Evolutionary conservation across 2,329 filamentous ascomycete species (phyloP).

Genomic region (Colletotrichum tropicale): DNA sequence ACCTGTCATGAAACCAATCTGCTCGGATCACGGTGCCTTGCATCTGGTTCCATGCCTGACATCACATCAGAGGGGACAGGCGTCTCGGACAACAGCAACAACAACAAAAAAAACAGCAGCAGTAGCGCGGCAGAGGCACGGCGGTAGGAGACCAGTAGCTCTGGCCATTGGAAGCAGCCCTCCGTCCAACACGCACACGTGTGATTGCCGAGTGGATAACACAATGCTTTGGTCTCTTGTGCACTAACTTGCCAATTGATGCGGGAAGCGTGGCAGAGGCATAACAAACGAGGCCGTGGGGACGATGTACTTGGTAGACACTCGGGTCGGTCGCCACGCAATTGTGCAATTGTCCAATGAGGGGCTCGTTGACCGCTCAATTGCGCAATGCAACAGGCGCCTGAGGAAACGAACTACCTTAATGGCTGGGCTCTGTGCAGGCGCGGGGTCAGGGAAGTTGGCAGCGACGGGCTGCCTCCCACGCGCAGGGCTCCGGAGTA

Average conservation of each 20-base stretch:
- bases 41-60: not conserved
- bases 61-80: not conserved
- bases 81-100: not conserved
- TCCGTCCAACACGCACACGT: not conserved
- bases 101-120: not conserved
- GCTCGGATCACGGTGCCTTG: slow-evolving; percentile 2
- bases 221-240: not conserved
- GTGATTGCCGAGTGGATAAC: not conserved
- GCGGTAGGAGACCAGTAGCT: not conserved
- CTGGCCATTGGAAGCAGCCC: not conserved
- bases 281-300: not conserved
- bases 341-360: slow-evolving; percentile 15
- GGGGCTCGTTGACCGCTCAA: not conserved
- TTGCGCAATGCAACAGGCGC: not conserved
- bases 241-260: not conserved
- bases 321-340: not conserved
- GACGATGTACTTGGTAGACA: not conserved
- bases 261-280: not conserved
- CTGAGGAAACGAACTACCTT: not conserved
- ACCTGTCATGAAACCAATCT: slow-evolving; percentile 3
- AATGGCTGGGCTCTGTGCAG: not conserved
- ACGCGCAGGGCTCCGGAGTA: not conserved
- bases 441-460: not conserved
- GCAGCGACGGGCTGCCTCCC: not conserved
- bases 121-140: not conserved